phyloP scores from a whole-genome alignment of 306 rosid species.

The Acacia melanoxylon region DNA sequence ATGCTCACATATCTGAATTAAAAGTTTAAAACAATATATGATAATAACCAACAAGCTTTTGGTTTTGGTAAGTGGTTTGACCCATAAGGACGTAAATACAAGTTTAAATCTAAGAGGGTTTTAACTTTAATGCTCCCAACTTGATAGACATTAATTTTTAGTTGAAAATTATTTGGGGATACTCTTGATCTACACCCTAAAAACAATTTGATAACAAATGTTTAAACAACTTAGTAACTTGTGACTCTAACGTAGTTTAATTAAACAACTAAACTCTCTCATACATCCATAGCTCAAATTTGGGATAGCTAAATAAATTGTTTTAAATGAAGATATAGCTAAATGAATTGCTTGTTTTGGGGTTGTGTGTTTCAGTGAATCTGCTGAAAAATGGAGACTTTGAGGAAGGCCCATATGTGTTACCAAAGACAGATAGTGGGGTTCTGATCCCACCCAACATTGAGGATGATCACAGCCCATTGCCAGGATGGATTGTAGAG shows the following conservation, averaged over 20 bases:
- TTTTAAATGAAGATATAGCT: neutral
- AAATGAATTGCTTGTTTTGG: neutral
- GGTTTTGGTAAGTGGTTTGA: too few relatives aligned
- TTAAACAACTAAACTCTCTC: neutral
- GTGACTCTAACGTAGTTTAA: slow-evolving; percentile 9
- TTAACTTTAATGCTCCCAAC: too few relatives aligned
- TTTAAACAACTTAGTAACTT: neutral
- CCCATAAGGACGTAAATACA: too few relatives aligned
- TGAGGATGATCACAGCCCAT: slow-evolving; percentile 66
- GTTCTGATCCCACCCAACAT: slow-evolving; percentile 75
- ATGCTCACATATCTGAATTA: neutral
- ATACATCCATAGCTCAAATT: neutral
- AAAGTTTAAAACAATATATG: neutral
- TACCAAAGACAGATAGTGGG: slow-evolving; percentile 58
- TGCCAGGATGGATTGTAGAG: slow-evolving; percentile 86
- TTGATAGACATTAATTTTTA: too few relatives aligned
- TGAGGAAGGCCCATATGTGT: slow-evolving; percentile 76
- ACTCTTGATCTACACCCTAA: too few relatives aligned
- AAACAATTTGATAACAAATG: too few relatives aligned
- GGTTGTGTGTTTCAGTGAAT: slow-evolving; percentile 47
- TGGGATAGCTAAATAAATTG: neutral
- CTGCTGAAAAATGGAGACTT: slow-evolving; percentile 74
- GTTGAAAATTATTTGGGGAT: too few relatives aligned
- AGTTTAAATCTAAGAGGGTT: too few relatives aligned
- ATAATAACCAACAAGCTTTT: too few relatives aligned